These are phyloP conservation scores for Candida ovalis DNA, from an alignment of 805 yeast genomes.

Conservation along the genomic window DNA sequence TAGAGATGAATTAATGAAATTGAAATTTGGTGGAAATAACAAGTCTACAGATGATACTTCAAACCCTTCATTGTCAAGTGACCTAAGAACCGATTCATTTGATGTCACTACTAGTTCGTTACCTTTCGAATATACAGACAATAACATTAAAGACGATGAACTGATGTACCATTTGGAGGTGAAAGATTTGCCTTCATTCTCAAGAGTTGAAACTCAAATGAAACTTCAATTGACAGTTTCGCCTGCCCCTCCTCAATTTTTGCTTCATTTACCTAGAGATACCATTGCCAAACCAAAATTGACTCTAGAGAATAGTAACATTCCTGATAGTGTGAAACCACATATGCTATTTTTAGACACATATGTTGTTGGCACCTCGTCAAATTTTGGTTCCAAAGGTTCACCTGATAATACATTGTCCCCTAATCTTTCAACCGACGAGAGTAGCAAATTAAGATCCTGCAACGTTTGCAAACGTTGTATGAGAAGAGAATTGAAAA, in stretches of 20 bases:
- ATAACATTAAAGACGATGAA: slow-evolving; percentile 11
- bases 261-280: slow-evolving; percentile 81
- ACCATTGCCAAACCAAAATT: slow-evolving; percentile 84
- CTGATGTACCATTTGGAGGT: slow-evolving; percentile 47
- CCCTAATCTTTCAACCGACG: slow-evolving; percentile 4
- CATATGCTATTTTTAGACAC: slow-evolving; percentile 70
- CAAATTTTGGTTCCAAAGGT: slow-evolving; percentile 35
- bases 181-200: slow-evolving; percentile 66
- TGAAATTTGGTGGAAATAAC: slow-evolving; percentile 45
- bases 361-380: slow-evolving; percentile 50
- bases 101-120: slow-evolving; percentile 26
- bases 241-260: slow-evolving; percentile 72
- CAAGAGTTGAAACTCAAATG: slow-evolving; percentile 95
- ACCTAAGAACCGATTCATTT: slow-evolving; percentile 14
- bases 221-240: slow-evolving; percentile 64
- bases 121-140: slow-evolving; percentile 28
- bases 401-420: slow-evolving; percentile 2
- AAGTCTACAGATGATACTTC: slow-evolving; percentile 8
- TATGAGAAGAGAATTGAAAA: slow-evolving; percentile 85
- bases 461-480: slow-evolving; percentile 86
- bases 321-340: slow-evolving; percentile 46
- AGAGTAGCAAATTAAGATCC: slow-evolving; percentile 25
- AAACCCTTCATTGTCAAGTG: slow-evolving; percentile 2
- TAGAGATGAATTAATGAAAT: slow-evolving; percentile 45
- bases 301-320: slow-evolving; percentile 49